Evolutionary conservation across 257 asterid species (phyloP), one percentile per base, ranked within the genome.

Genomic region (Solanum pennellii): DNA sequence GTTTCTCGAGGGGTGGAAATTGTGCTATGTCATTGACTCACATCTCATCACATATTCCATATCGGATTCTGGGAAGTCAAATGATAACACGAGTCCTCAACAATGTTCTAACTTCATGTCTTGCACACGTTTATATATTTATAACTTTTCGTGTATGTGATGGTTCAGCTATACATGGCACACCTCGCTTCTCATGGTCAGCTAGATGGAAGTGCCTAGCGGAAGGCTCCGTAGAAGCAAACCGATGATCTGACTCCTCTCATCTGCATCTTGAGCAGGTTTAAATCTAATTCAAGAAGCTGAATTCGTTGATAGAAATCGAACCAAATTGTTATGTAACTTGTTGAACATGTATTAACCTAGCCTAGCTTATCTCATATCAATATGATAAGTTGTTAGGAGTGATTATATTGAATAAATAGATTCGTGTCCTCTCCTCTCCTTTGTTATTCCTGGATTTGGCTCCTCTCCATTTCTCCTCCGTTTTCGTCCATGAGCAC

Each of bases 181-280:
- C 99, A 95, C 90, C 94, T 95, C 16, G 94, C 91, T 72, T 96
- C 98, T 76, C 94, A 88, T n/a, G 98, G 98, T 85, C 95, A 93
- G 86, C 90, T 96, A 79, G 98, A 96, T 86, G 99, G 98, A 88
- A 94, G 97, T 80, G 98, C 98, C 83, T 96, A 93, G 90, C 76
- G 29, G 80, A 84, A 74, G 87, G 87, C 11, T 10, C 14, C 18
- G 44, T 10, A 80, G 85, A 1, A 80, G 29, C 8, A 18, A 49
- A 47, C 31, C 7, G 0, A 10, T 0, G 29, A 49, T 12, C 18
- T 1, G 16, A 18, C 12, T 0, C 42, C 68, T 79, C 0, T 80
- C 68, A 16, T 27, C n/a, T 27, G 21, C 33, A 65, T 65, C 18
- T 15, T 45, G 66, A 79, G 27, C 84, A 45, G 66, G 66, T 13